Evolutionary conservation across 371 early-diverging fungal genomes (phyloP), one percentile per base, ranked within the genome.

Genomic region (Blakeslea trispora): DNA sequence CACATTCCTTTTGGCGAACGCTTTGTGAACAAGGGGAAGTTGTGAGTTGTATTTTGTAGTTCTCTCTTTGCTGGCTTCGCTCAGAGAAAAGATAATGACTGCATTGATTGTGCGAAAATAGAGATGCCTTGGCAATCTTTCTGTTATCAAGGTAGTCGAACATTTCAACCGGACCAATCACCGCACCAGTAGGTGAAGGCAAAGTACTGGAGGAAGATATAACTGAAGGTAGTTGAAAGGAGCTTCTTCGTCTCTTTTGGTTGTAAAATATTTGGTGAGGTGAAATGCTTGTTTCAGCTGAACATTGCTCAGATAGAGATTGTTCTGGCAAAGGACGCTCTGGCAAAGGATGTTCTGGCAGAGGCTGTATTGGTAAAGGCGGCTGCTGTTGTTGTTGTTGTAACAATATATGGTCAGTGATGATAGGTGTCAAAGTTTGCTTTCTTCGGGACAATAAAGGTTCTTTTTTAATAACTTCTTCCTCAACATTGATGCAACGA

Each of bases 371-470:
- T 28, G 28, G 28, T 28, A 28, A 28, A 28, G 28, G 28, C 28
- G 3, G 28, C 28, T 3, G 5, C 28, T 28, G 28, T 28, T 5
- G 28, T 7, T 28, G n/a, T 5, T 19, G 32, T 7, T 11, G 6
- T 15, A 50, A 32, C 42, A 37, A 39, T 1, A 42, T 39, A 22
- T 23, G 35, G 23, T 44, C 48, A 18, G 56, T 65, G 3, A 65
- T 47, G 44, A 65, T 59, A 45, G 60, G 65, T 28, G 56, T 23
- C 31, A 65, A 53, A 32, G 50, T 47, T 23, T 56, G 60, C 19
- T 65, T 65, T 50, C 65, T 50, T 49, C 65, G 55, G n/a, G 22
- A 18, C 15, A 65, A 40, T 24, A 65, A 53, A 15, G 57, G 44
- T 15, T 45, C 24, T 5, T 49, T 54, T n/a, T 37, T 42, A 23